Percentiles rank a stretch among this genome's conserved stretches.
Evolutionary conservation across 2,329 filamentous ascomycete genomes (phyloP).

Genomic region (Endothia cerciana): DNA sequence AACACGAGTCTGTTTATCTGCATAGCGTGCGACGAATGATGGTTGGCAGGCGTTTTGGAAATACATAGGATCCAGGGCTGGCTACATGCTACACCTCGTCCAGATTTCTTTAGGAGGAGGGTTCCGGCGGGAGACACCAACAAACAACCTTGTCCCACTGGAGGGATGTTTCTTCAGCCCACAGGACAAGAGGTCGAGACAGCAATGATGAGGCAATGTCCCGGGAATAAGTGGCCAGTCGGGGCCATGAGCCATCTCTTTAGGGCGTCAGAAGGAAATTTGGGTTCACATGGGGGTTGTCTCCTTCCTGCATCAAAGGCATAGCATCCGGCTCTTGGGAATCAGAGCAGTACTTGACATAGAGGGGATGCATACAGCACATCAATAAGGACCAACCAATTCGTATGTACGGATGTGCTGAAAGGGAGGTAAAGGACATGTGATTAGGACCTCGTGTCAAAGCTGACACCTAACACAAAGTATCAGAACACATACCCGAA

Average conservation of each 20-base stretch:
- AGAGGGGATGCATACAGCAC: neutral
- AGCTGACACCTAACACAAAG: neutral
- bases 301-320: neutral
- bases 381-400: neutral
- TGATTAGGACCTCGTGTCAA: neutral
- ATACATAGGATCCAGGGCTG: slow-evolving; percentile 11
- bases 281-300: neutral
- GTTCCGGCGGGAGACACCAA: neutral
- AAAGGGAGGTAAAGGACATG: neutral
- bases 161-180: neutral
- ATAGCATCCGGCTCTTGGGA: slow-evolving; percentile 11
- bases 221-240: neutral
- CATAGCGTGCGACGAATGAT: slow-evolving; percentile 26
- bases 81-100: neutral
- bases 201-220: neutral
- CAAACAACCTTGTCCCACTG: neutral
- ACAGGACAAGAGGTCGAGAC: slow-evolving; percentile 1
- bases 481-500: neutral
- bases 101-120: neutral
- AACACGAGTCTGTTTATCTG: slow-evolving; percentile 19
- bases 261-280: neutral
- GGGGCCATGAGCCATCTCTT: neutral
- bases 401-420: neutral
- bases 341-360: slow-evolving; percentile 16
- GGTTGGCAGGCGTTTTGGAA: slow-evolving; percentile 26